Evolutionary conservation across 345 rosid species (phyloP), one percentile per base, ranked within the genome.

Genomic region (Cardamine chenopodiifolia): DNA sequence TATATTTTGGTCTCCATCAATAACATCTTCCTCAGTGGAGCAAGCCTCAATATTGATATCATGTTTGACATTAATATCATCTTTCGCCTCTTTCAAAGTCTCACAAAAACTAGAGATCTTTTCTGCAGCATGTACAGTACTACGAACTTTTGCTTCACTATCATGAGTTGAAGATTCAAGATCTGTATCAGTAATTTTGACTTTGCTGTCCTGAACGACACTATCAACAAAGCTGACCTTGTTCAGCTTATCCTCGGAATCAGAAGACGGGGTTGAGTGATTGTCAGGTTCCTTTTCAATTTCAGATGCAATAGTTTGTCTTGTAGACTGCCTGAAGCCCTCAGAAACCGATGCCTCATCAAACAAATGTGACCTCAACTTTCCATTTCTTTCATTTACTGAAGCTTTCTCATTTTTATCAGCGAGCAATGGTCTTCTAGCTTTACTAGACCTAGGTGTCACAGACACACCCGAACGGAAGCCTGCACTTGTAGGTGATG

Each of bases 391-490:
- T 68, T 79, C 84, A 59, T 17, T 37, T 57, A 74, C 64, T 34
- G 79, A 72, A 75, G 72, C 77, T 22, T 62, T 73, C 67, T 62
- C 17, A 72, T 72, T 82, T 74, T 78, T 86, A 60, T 74, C 73
- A 22, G 71, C 70, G 23, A 66, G 28, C 62, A 69, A 54, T 19
- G 23, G 29, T 70, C 83, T 83, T 86, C 87, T 85, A 62, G 81
- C 64, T 77, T 85, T 95, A 60, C 81, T 82, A 75, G 63, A 83
- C 81, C 82, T 81, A 71, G 85, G 86, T n/a, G 71, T 75, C 71
- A 59, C 23, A 83, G 76, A 76, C n/a, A 48, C 35, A 37, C 79
- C 84, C 17, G 78, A 75, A 76, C 34, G 68, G 32, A 66, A 55
- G 20, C 57, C 67, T 28, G 82, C 77, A 72, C 70, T 81, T 40